phyloP scores from a whole-genome alignment of 345 rosid species.

The Mangifera indica region DNA sequence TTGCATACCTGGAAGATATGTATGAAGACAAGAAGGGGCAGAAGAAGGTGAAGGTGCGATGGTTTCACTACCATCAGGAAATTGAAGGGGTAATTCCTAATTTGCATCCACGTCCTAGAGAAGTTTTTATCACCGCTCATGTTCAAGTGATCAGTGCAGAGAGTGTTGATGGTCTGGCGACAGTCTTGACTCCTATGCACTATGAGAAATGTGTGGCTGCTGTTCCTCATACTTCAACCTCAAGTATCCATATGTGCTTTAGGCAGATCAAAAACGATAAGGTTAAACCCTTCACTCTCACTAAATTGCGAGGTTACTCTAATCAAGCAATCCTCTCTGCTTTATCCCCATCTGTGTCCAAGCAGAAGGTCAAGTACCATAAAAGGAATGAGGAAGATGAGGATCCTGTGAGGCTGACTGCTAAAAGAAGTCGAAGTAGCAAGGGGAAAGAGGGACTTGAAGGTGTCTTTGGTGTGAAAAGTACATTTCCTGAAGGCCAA shows the following conservation, averaged over 20 bases:
- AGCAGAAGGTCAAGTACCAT: constrained; percentile 24
- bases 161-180: constrained; percentile 41
- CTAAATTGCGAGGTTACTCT: constrained; percentile 45
- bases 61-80: constrained; percentile 45
- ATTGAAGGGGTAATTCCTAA: constrained; percentile 28
- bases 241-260: constrained; percentile 35
- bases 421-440: constrained; percentile 21
- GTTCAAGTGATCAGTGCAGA: constrained; percentile 48
- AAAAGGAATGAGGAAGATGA: constrained; percentile 15
- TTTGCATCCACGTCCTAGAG: constrained; percentile 33
- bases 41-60: constrained; percentile 52
- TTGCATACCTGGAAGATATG: constrained; percentile 51
- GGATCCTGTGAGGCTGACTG: constrained; percentile 10
- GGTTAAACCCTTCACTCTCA: constrained; percentile 44
- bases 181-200: constrained; percentile 44
- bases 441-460: constrained; percentile 14
- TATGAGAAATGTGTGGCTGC: constrained; percentile 34
- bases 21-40: constrained; percentile 51
- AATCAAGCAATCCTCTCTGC: constrained; percentile 40
- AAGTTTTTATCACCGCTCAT: constrained; percentile 44
- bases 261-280: constrained; percentile 43
- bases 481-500: constrained; percentile 12
- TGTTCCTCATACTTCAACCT: constrained; percentile 13
- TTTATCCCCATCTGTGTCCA: constrained; percentile 20
- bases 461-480: constrained; percentile 23